Conservation (phyloP, 306 rosid species). For the Castanea crenata region DNA sequence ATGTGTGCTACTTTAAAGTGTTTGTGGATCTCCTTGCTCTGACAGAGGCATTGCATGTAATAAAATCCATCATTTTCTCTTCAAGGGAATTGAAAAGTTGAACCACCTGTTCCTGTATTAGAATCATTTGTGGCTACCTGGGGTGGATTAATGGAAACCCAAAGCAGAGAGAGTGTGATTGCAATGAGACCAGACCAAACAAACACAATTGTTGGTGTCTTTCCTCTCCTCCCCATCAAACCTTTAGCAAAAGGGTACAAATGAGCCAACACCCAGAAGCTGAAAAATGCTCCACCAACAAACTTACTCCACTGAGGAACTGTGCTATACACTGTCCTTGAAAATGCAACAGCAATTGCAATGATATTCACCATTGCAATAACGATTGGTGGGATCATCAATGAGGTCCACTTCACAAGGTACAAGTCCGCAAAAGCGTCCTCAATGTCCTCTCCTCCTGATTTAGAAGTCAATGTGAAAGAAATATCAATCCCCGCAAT, state of each 20-base stretch:
- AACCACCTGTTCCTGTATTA: not conserved
- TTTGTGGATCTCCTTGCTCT: too few species aligned
- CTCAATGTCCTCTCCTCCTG: slow-evolving; percentile 29
- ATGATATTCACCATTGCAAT: slow-evolving; percentile 48
- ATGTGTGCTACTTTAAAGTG: too few species aligned
- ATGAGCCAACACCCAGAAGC: slow-evolving; percentile 58
- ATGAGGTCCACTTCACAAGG: slow-evolving; percentile 47
- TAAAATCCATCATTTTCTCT: not conserved
- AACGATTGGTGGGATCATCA: slow-evolving; percentile 50
- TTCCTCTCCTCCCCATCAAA: slow-evolving; percentile 55
- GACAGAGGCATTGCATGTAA: too few species aligned
- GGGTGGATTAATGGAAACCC: slow-evolving; percentile 44
- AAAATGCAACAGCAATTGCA: slow-evolving; percentile 34
- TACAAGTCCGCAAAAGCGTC: slow-evolving; percentile 45
- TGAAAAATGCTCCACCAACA: slow-evolving; percentile 52
- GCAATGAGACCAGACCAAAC: slow-evolving; percentile 63
- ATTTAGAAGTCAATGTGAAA: slow-evolving; percentile 44
- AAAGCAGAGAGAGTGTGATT: slow-evolving; percentile 44
- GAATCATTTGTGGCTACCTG: not conserved
- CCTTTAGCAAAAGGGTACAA: slow-evolving; percentile 59
- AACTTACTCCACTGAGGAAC: slow-evolving; percentile 47
- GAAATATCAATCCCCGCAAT: slow-evolving; percentile 54
- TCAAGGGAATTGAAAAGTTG: slow-evolving; percentile 43
- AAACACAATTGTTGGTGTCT: slow-evolving; percentile 49
- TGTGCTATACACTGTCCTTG: slow-evolving; percentile 32